Conservation (phyloP, 352 stramenopile genomes). For the Elongisporangium undulatum region DNA sequence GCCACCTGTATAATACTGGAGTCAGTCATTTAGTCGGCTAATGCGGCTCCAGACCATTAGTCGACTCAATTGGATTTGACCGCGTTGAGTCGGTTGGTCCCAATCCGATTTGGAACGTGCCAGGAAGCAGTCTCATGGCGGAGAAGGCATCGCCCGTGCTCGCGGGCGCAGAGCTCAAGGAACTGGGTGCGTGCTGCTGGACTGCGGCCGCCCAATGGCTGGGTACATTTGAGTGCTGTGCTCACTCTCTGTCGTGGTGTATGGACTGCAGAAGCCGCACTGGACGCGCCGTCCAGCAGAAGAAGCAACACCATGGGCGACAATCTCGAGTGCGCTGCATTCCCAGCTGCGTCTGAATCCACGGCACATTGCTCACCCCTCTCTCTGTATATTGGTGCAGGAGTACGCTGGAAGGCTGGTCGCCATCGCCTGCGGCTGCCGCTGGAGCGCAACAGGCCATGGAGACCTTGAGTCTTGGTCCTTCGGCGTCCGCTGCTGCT, state of each 20-base stretch:
- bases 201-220: background rate
- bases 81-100: background rate
- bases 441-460: conserved; percentile 19
- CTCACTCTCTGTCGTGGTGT: background rate
- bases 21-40: no score
- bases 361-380: conserved; percentile 2
- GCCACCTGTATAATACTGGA: no score
- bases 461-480: conserved; percentile 44
- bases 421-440: conserved; percentile 26
- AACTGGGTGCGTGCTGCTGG: conserved; percentile 24
- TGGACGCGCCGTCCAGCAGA: conserved; percentile 20
- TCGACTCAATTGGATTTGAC: background rate
- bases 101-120: background rate
- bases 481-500: conserved; percentile 11
- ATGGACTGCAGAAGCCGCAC: conserved; percentile 18
- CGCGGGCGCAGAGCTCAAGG: conserved; percentile 36
- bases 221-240: background rate
- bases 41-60: no score
- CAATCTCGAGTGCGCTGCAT: conserved; percentile 21
- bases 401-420: conserved; percentile 62
- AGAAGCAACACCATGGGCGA: conserved; percentile 18
- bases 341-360: conserved; percentile 5
- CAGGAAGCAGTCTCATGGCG: conserved; percentile 17
- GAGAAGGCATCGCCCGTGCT: conserved; percentile 39
- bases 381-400: conserved; percentile 9